Base-by-base conservation (phyloP, 2,329 filamentous ascomycete species). In the Botryotinia globosa region DNA sequence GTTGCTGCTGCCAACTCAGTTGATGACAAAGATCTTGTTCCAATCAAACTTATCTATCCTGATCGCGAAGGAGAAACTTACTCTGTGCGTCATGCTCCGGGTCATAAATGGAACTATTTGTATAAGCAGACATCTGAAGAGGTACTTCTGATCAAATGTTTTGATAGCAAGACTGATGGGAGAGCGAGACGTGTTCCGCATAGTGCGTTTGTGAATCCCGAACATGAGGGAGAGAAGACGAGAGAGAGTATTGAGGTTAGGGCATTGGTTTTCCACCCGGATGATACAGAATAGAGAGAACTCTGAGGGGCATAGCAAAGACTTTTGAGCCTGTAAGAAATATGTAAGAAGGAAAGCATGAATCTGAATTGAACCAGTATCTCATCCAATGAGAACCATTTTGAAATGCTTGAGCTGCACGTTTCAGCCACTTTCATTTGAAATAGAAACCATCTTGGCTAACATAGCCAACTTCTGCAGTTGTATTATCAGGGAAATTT, bases 61-160 rank as follows among this genome's bases (percentile, higher is more conserved):
- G 29, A 75, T 74, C 76, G 76, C 51, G 61, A 63, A 70, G 59
- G 73, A 37, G 73, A 74, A 42, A 74, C 73, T 9, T 69, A 44
- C 25, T 37, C 54, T 34, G 73, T 73, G 29, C 81, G 80, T n/a
- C 76, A 85, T 69, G 82, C 83, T 73, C 75, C 78, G 0, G 76
- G 79, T 0, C 85, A 87, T 56, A 82, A 80, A 77, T 89, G 87
- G 87, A 86, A 85, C 77, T 89, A 87, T 78, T 83, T 86, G 74
- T 83, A 82, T 65, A 83, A 82, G 1, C 84, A 89, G 77, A 83
- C 81, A 0, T 86, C 87, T 0, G 82, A 85, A 5, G 84, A 90
- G 81, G 85, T 87, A 5, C 82, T 87, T 4, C 77, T 90, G 61
- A 88, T 90, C 80, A 90, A 90, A 79, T 89, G 87, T 77, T 90